A percentile compares a stretch with the other conserved stretches of the same genome.
Evolutionary conservation across 768 basidiomycete genomes (phyloP).

Genomic region (Roridomyces roridus): DNA sequence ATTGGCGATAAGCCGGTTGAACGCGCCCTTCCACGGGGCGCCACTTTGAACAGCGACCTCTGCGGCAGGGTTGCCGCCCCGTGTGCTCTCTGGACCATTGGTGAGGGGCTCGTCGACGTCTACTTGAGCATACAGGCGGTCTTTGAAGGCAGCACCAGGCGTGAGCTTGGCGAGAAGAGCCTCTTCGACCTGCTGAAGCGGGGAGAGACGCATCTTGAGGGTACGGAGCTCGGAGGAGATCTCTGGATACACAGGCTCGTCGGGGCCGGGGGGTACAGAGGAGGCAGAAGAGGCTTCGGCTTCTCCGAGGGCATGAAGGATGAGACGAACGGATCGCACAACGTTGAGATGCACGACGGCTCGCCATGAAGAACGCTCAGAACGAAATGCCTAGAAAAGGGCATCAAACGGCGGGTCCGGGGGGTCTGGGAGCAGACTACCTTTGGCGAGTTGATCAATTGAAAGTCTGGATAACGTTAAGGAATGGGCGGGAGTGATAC

Average conservation of each 20-base stretch:
- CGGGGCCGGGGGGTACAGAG: slow-evolving; percentile 9
- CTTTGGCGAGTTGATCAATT: slow-evolving; percentile 50
- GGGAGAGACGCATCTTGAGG: slow-evolving; percentile 55
- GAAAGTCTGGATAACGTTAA: slow-evolving; percentile 38
- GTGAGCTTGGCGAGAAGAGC: slow-evolving; percentile 54
- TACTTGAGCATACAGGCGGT: neutral
- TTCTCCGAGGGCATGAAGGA: slow-evolving; percentile 35
- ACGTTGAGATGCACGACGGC: slow-evolving; percentile 57
- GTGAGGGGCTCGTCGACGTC: slow-evolving; percentile 6
- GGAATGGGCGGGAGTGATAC: neutral
- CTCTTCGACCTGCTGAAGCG: slow-evolving; percentile 58
- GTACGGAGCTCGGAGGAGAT: slow-evolving; percentile 46
- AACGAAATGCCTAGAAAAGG: slow-evolving; percentile 39
- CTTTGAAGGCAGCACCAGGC: slow-evolving; percentile 32
- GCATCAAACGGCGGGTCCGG: neutral
- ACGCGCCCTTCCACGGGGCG: slow-evolving; percentile 42
- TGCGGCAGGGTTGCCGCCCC: slow-evolving; percentile 14
- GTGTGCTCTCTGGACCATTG: slow-evolving; percentile 10
- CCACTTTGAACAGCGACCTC: slow-evolving; percentile 44
- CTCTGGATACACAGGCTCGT: slow-evolving; percentile 36
- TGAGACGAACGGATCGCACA: slow-evolving; percentile 52
- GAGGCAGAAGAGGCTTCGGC: slow-evolving; percentile 23
- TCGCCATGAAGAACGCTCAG: slow-evolving; percentile 53
- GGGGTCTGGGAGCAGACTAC: slow-evolving; percentile 20
- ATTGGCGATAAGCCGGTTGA: slow-evolving; percentile 37